Evolutionary conservation across 129 eudicot species (phyloP), one percentile per base, ranked within the genome.

Genomic region (Escallonia herrerae): DNA sequence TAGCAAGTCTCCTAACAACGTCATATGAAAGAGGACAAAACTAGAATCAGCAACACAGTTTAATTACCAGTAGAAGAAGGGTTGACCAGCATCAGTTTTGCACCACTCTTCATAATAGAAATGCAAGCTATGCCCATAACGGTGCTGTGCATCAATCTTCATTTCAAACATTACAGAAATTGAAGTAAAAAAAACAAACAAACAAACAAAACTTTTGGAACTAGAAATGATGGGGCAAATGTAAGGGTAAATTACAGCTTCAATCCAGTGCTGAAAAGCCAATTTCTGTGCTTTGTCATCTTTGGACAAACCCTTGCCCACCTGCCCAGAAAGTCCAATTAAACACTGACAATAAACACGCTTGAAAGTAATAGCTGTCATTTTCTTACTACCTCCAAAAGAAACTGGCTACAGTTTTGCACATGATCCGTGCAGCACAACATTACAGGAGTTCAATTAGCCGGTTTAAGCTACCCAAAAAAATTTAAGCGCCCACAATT

Each of bases 191-290:
- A 5, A 6, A n/a, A 1, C 13, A 66, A 39, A n/a, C n/a, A n/a
- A 4, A 41, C 44, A 48, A 67, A 41, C 48, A 33, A 45, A 45
- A 57, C 33, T 22, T 22, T 22, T 8, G 14, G 43, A 11, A 38
- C 61, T 8, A 60, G 7, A 71, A 58, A 15, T 41, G 15, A 52
- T 14, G 37, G 14, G 54, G 68, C 43, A 46, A 15, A 45, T 55
- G 44, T 38, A 43, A 22, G 52, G 15, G 62, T 43, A 67, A 74
- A 79, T 90, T 82, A 93, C 98, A 48, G 96, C 98, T 76, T 93
- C 96, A 83, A 93, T 93, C 98, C 98, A 93, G 79, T 93, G 98
- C 64, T 88, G 89, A 47, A 88, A 88, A 75, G 96, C 96, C 80
- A 93, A 80, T 76, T 81, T 83, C 59, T 83, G 98, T 47, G 98